These are phyloP conservation scores for Podospora didyma DNA, from an alignment of 495 filamentous ascomycete species.

Conservation along the genomic window DNA sequence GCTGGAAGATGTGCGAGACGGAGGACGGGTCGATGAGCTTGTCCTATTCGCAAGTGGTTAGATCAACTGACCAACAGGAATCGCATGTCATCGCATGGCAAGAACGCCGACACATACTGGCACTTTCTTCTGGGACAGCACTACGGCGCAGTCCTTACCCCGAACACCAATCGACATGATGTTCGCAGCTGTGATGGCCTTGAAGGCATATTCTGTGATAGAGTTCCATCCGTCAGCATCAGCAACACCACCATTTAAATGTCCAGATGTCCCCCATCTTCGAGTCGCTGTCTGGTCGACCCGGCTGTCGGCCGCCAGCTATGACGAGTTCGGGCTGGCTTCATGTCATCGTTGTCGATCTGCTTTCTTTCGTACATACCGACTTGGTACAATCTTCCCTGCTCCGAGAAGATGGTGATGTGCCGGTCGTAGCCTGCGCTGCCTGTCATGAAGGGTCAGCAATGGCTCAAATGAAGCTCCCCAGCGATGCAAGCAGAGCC, in stretches of 20 bases:
- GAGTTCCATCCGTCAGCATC: constrained; percentile 27
- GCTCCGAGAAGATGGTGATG: constrained; percentile 99
- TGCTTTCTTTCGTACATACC: constrained; percentile 57
- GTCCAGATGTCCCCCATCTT: neutral
- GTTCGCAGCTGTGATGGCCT: constrained; percentile 97
- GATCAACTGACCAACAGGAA: constrained; percentile 3
- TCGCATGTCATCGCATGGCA: constrained; percentile 5
- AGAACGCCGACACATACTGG: constrained; percentile 88
- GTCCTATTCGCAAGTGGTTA: constrained; percentile 56
- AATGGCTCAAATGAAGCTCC: constrained; percentile 2
- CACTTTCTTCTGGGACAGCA: constrained; percentile 98
- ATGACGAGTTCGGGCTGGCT: neutral
- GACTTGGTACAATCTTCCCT: constrained; percentile 97
- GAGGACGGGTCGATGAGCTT: constrained; percentile 97
- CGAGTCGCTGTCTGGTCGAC: neutral
- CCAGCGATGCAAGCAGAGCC: constrained; percentile 1
- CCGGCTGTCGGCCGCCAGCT: neutral
- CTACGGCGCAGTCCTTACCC: constrained; percentile 94
- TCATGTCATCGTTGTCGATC: neutral
- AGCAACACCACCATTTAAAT: neutral
- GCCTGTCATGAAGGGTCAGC: constrained; percentile 51
- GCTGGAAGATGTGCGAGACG: constrained; percentile 93
- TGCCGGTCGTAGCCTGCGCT: constrained; percentile 96
- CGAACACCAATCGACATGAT: constrained; percentile 95
- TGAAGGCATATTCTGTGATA: constrained; percentile 96